Evolutionary conservation across 495 filamentous ascomycete species (phyloP), one percentile per base, ranked within the genome.

Genomic region (Daldinia vernicosa): DNA sequence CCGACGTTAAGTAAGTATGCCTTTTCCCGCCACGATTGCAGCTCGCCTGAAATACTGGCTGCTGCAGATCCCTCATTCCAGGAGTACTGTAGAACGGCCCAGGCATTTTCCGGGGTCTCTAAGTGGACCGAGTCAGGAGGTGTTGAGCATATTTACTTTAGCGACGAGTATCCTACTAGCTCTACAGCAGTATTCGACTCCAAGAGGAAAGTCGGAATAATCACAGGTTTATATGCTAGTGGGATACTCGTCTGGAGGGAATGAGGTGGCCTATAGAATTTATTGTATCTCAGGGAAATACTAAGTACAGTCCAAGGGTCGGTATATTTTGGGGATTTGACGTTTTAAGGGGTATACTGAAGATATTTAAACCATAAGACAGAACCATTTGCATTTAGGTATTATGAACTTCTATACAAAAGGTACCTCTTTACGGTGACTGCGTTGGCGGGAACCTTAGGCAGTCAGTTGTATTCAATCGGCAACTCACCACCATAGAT

Each of bases 221-320:
- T 82, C 6, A 72, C 71, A 7, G 82, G 82, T 17, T 56, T 85
- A 35, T 85, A 84, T 60, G 81, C 80, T 15, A 77, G 74, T 60
- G 83, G 83, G 11, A 64, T 85, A 27, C 51, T 83, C 60, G 78
- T 82, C 0, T 84, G 82, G 78, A 78, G 59, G 53, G 80, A 80
- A 51, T 82, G 43, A 62, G 57, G 11, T n/a, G 27, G 12, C 33
- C 12, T 19, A 5, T 47, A 4, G 12, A 7, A 47, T 47, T 12
- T 47, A 24, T 22, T 24, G 0, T 19, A 22, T 24, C 17, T 22
- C 1, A 3, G 2, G 19, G 3, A 24, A 24, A 12, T 24, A 24
- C 3, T 47, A 47, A 4, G 11, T 3, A 3, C 3, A 11, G 9
- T 1, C 1, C 7, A 24, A 12, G 19, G 17, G 19, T 47, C 3